Conservation (phyloP, 2,329 filamentous ascomycete genomes). For the Xylariaceae sp. region DNA sequence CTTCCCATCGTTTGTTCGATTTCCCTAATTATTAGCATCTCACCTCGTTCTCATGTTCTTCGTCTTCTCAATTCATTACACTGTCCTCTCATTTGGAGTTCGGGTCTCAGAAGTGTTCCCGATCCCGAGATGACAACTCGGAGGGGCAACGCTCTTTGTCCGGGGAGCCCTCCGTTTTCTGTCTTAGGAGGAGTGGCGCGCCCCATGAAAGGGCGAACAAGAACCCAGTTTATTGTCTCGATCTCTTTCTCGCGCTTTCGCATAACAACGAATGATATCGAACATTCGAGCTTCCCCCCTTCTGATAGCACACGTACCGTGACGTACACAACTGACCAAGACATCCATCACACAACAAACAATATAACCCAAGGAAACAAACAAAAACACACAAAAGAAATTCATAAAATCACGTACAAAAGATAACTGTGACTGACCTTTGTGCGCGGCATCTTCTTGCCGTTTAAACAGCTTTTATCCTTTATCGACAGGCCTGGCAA, state of each 20-base stretch:
- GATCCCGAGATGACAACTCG: constrained; percentile 28
- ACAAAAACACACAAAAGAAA: constrained; percentile 13
- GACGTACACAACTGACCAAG: not conserved
- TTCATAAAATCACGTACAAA: constrained; percentile 3
- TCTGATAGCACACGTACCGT: not conserved
- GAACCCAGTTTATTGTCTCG: constrained; percentile 24
- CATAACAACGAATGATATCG: constrained; percentile 12
- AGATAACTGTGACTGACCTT: constrained; percentile 19
- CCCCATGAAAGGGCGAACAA: constrained; percentile 25
- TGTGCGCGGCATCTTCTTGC: constrained; percentile 16
- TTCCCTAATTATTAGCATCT: not conserved
- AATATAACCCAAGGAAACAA: constrained; percentile 14
- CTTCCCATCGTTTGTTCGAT: constrained; percentile 10
- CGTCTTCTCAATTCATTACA: not conserved
- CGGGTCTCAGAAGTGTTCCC: constrained; percentile 16
- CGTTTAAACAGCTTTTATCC: constrained; percentile 71
- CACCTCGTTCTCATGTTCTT: constrained; percentile 4
- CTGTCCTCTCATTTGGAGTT: not conserved
- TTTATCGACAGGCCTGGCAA: constrained; percentile 93
- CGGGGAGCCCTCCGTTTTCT: constrained; percentile 17
- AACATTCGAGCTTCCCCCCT: constrained; percentile 7
- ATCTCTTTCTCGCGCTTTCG: constrained; percentile 13
- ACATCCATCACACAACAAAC: constrained; percentile 8
- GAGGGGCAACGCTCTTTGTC: constrained; percentile 26
- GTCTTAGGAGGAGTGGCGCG: constrained; percentile 21